Evolutionary conservation across 139 green algal genomes (phyloP), one percentile per base, ranked within the genome.

Genomic region (Chlorokybus atmophyticus): DNA sequence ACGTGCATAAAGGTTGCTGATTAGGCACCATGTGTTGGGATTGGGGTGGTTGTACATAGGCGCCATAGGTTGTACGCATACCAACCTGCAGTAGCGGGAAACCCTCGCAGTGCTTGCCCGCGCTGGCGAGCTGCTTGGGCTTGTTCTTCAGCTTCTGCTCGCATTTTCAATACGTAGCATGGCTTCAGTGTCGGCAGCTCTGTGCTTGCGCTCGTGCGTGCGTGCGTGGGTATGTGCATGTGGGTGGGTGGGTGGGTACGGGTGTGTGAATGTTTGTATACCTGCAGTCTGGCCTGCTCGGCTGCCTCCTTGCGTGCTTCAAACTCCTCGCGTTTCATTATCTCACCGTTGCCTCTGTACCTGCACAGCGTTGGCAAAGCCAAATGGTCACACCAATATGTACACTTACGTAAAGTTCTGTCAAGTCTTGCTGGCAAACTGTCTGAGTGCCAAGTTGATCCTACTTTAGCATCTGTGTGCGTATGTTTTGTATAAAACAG

Each of bases 271-370:
- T 5, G 75, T 57, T 10, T 73, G 62, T 63, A 86, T 80, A 23
- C 78, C 71, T 41, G 76, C 74, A 41, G 77, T 70, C 52, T 90
- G 6, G 76, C 61, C 14, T 74, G 61, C 66, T 89, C 83, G 19
- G 80, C 71, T 32, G 76, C 74, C 49, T 79, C 73, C 52, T 92
- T 93, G 4, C 83, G 58, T 14, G 75, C 64, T 56, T 86, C 82
- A 71, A 92, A 94, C 64, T 94, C 86, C 51, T 89, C 83, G n/a
- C 85, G 55, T 41, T 61, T 75, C 25, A 94, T 80, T 17, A 93
- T 76, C 62, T 94, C 83, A 1, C 82, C 86, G 32, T 87, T 88
- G 8, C 86, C 86, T 3, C 86, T 79, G 57, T 92, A 82, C 17
- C 51, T 58, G 51, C n/a, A n/a, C n/a, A n/a, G n/a, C n/a, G n/a